Percentiles rank a stretch among this genome's conserved stretches.
These are phyloP conservation scores for Malassezia vespertilionis DNA, from an alignment of 1,284 basidiomycete species.

Conservation along the genomic window DNA sequence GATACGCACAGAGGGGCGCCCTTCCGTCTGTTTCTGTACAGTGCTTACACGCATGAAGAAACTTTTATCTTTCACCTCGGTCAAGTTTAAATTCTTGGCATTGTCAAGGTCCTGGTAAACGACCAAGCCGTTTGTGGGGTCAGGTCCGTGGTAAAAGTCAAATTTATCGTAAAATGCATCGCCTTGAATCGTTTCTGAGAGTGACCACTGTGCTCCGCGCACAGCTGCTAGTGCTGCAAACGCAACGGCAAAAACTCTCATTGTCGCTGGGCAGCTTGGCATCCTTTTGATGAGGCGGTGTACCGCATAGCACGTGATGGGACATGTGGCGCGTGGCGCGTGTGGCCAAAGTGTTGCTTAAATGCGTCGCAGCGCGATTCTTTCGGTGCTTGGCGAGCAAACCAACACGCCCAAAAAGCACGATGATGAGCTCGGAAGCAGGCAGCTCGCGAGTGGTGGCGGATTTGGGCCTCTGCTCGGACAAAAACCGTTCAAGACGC, in stretches of 20 bases:
- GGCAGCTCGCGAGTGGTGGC: conserved; percentile 26
- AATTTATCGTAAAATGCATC: conserved; percentile 30
- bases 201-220: conserved; percentile 17
- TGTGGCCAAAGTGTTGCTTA: not conserved
- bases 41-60: conserved; percentile 41
- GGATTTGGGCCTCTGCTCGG: conserved; percentile 33
- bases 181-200: conserved; percentile 17
- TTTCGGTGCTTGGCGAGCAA: conserved; percentile 6
- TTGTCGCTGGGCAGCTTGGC: not conserved
- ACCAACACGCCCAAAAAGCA: not conserved
- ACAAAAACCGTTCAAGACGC: conserved; percentile 42
- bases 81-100: conserved; percentile 31
- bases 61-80: conserved; percentile 24
- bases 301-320: too few species aligned
- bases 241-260: not conserved
- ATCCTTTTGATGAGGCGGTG: too few species aligned
- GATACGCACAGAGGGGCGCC: conserved; percentile 35
- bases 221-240: not conserved
- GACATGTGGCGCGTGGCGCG: not conserved
- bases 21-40: conserved; percentile 16
- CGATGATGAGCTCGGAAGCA: not conserved
- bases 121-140: conserved; percentile 40
- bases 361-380: conserved; percentile 17
- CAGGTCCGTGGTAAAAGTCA: conserved; percentile 28
- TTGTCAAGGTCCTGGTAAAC: conserved; percentile 22